These are phyloP conservation scores for Astrocystis sublimbata DNA, from an alignment of 495 filamentous ascomycete genomes.

Conservation along the genomic window DNA sequence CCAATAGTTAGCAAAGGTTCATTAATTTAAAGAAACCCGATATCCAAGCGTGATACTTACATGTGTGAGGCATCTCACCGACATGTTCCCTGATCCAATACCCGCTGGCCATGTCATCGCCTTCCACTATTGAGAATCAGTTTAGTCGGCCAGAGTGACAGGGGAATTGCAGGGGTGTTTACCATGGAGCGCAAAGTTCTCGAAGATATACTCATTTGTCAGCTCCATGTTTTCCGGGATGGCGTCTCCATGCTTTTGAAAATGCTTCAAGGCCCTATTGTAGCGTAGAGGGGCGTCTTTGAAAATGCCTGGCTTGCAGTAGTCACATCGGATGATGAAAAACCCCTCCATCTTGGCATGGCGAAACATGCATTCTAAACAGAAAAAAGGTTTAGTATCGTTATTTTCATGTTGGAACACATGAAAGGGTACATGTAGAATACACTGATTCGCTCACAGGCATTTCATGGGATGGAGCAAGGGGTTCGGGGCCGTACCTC, in stretches of 20 bases:
- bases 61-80: constrained; percentile 28
- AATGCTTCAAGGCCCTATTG: constrained; percentile 33
- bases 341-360: constrained; percentile 28
- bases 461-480: neutral
- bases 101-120: constrained; percentile 28
- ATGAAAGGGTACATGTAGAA: too few relatives aligned
- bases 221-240: constrained; percentile 22
- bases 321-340: constrained; percentile 32
- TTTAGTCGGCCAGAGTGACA: neutral
- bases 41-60: constrained; percentile 18
- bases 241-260: constrained; percentile 25
- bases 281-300: constrained; percentile 29
- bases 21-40: neutral
- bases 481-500: neutral
- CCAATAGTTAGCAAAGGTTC: neutral
- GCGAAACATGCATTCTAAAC: constrained; percentile 30
- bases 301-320: constrained; percentile 25
- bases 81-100: constrained; percentile 36
- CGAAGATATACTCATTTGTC: constrained; percentile 33
- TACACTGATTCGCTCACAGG: neutral
- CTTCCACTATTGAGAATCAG: constrained; percentile 24
- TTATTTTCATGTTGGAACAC: neutral
- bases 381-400: constrained; percentile 11
- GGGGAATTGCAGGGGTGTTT: neutral
- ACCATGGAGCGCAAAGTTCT: constrained; percentile 30